A percentile compares a stretch with the other conserved stretches of the same genome.
These are phyloP conservation scores for Fraxinus sp. DNA, from an alignment of 305 asterid genomes.

Conservation along the genomic window DNA sequence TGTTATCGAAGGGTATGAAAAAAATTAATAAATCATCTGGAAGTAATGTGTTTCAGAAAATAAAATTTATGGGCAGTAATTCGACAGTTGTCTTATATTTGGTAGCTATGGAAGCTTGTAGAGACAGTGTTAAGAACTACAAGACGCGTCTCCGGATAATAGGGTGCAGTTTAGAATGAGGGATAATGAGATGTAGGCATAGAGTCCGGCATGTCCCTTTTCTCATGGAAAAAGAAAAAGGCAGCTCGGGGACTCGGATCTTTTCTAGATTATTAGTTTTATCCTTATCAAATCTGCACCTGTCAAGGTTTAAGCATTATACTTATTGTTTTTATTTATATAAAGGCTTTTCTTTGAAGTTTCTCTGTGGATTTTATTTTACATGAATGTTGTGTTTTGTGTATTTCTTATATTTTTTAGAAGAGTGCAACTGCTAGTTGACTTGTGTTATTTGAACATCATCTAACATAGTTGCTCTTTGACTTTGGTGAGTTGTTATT, in stretches of 20 bases:
- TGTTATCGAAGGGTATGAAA: background rate
- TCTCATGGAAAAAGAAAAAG: background rate
- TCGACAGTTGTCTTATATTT: background rate
- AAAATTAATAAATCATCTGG: background rate
- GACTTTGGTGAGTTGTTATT: background rate
- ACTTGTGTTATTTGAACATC: background rate
- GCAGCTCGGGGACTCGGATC: background rate
- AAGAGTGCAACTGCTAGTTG: background rate
- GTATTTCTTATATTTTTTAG: background rate
- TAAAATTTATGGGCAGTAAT: background rate
- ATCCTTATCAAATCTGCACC: background rate
- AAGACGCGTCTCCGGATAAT: background rate
- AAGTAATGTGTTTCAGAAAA: background rate
- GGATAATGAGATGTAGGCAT: slow-evolving; percentile 3
- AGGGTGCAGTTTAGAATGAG: background rate
- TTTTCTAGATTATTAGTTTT: background rate
- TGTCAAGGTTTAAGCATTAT: background rate
- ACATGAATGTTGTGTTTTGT: background rate
- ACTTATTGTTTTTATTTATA: background rate
- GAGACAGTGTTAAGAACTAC: background rate
- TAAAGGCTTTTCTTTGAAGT: background rate
- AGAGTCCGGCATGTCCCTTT: background rate
- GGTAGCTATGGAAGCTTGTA: background rate
- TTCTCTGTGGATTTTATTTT: background rate
- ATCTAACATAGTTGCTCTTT: background rate